Conservation (phyloP, 352 stramenopile genomes). For the Vaucheria bursata region DNA sequence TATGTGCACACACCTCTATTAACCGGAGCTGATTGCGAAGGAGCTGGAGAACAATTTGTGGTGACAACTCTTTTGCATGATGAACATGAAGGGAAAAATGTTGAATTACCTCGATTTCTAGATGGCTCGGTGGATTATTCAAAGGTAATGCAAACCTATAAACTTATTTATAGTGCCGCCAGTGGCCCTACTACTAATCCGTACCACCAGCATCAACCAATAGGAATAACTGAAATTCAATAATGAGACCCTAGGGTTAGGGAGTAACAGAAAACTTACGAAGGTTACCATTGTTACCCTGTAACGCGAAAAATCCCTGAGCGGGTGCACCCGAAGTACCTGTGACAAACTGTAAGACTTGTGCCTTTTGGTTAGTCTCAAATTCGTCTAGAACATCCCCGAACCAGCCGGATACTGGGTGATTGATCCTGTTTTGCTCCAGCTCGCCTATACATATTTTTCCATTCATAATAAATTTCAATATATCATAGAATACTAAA, state of each 20-base stretch:
- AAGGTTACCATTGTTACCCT: conserved; percentile 89
- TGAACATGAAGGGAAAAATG: background rate
- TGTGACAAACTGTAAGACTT: conserved; percentile 91
- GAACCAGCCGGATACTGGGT: conserved; percentile 80
- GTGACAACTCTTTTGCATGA: conserved; percentile 75
- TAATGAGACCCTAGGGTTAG: no score
- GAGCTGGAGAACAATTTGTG: conserved; percentile 90
- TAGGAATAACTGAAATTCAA: no score
- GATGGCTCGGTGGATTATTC: conserved; percentile 76
- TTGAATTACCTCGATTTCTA: conserved; percentile 48
- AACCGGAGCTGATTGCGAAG: conserved; percentile 93
- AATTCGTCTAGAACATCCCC: conserved; percentile 81
- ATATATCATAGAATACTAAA: no score
- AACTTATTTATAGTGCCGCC: no score
- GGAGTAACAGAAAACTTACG: conserved; percentile 88
- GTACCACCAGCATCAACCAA: no score
- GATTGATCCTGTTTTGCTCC: conserved; percentile 51
- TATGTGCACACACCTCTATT: conserved; percentile 90
- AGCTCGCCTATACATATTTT: conserved; percentile 35
- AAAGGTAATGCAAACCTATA: no score
- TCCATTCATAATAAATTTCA: no score
- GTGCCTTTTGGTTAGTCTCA: conserved; percentile 77
- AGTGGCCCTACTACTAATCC: no score
- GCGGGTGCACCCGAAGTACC: conserved; percentile 67
- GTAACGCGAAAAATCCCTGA: conserved; percentile 81